Conservation (phyloP, 768 basidiomycete genomes). For the Trametes sanguinea region DNA sequence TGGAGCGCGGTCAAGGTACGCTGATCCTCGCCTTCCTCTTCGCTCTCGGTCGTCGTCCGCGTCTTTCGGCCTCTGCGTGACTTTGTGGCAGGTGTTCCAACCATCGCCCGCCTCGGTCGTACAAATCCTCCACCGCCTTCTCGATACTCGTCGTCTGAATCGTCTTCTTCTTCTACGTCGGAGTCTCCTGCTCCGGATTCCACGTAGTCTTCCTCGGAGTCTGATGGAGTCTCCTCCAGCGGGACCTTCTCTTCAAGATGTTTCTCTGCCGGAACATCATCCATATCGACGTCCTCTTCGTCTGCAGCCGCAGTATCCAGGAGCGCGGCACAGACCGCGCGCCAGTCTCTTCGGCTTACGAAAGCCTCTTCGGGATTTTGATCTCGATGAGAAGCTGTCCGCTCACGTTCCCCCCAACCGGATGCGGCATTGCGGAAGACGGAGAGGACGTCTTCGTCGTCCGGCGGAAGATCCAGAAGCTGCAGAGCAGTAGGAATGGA, state of each 20-base stretch:
- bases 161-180: slow-evolving; percentile 36
- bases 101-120: slow-evolving; percentile 7
- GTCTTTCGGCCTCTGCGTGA: background rate
- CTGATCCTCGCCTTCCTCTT: background rate
- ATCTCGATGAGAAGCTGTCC: slow-evolving; percentile 11
- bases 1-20: slow-evolving; percentile 52
- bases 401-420: slow-evolving; percentile 53
- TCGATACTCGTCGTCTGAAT: slow-evolving; percentile 36
- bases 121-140: slow-evolving; percentile 25
- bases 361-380: slow-evolving; percentile 32
- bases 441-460: slow-evolving; percentile 67
- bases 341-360: slow-evolving; percentile 73
- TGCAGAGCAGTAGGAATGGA: slow-evolving; percentile 63
- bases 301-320: slow-evolving; percentile 39
- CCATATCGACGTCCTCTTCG: slow-evolving; percentile 33
- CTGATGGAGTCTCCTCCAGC: slow-evolving; percentile 25
- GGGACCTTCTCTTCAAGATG: slow-evolving; percentile 29
- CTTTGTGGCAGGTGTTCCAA: background rate
- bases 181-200: slow-evolving; percentile 19
- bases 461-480: slow-evolving; percentile 57
- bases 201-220: slow-evolving; percentile 38
- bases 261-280: slow-evolving; percentile 26
- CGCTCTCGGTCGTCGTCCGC: background rate
- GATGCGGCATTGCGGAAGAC: slow-evolving; percentile 77
- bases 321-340: slow-evolving; percentile 76